These are phyloP conservation scores for Kalmanozyma brasiliensis DNA, from an alignment of 1,284 basidiomycete species.

Conservation along the genomic window DNA sequence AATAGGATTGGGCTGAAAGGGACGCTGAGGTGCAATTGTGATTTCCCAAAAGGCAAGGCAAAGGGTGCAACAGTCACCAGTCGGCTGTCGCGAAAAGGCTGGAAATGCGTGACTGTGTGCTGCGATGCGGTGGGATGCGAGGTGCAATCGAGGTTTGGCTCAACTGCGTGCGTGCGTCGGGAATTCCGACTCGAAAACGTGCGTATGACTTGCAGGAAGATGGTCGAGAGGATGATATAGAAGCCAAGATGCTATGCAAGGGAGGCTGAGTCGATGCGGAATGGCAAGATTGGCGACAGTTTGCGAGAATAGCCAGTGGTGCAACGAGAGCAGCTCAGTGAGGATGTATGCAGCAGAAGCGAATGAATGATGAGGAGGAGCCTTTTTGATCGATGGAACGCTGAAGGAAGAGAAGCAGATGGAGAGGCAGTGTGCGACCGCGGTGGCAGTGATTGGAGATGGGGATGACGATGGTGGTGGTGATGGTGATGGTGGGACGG, in stretches of 20 bases:
- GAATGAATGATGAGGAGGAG: not conserved
- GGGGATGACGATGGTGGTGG: constrained; percentile 4
- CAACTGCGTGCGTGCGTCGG: constrained; percentile 11
- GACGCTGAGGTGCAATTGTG: constrained; percentile 17
- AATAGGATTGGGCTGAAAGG: constrained; percentile 5
- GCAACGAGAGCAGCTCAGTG: constrained; percentile 2
- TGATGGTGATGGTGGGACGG: constrained; percentile 3
- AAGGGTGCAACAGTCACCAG: constrained; percentile 7
- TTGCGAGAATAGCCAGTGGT: not conserved
- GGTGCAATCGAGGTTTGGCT: constrained; percentile 18
- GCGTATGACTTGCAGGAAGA: constrained; percentile 6
- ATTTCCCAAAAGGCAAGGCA: constrained; percentile 4
- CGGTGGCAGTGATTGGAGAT: constrained; percentile 3
- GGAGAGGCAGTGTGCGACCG: not conserved
- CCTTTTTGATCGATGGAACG: not conserved
- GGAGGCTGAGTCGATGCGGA: too few relatives aligned
- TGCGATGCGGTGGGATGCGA: constrained; percentile 27
- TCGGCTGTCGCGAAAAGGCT: constrained; percentile 9
- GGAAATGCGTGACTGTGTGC: constrained; percentile 14
- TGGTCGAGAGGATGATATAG: not conserved
- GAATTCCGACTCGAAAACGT: constrained; percentile 2
- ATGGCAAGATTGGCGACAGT: too few relatives aligned
- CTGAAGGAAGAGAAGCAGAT: not conserved
- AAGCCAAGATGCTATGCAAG: not conserved
- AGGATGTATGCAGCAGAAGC: constrained; percentile 1